Conservation (phyloP, 2,329 filamentous ascomycete genomes). For the Phyllosticta citrichinensis region DNA sequence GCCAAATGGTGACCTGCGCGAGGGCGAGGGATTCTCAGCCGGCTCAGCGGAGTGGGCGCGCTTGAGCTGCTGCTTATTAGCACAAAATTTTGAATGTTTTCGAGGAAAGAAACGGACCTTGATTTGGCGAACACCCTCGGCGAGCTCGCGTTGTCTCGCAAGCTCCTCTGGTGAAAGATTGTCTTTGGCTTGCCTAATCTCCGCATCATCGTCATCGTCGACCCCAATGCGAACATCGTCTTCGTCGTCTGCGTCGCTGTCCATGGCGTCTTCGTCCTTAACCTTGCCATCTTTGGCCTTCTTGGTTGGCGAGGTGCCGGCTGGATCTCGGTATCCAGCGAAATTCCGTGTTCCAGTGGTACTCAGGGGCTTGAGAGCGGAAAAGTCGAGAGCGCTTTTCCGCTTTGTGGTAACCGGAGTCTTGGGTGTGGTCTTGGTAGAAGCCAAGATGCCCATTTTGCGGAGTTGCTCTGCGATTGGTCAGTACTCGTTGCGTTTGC, state of each 20-base stretch:
- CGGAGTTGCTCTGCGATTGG: slow-evolving; percentile 66
- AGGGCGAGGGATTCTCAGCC: slow-evolving; percentile 32
- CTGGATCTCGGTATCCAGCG: slow-evolving; percentile 70
- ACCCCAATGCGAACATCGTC: slow-evolving; percentile 50
- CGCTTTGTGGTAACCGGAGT: slow-evolving; percentile 59
- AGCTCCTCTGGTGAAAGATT: slow-evolving; percentile 59
- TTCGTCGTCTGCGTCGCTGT: slow-evolving; percentile 67
- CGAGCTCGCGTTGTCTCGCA: slow-evolving; percentile 61
- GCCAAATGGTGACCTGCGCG: background rate
- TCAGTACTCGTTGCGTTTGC: background rate
- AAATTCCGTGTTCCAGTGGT: slow-evolving; percentile 83
- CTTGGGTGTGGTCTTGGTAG: slow-evolving; percentile 52
- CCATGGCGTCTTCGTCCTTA: slow-evolving; percentile 52
- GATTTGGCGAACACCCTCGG: slow-evolving; percentile 73
- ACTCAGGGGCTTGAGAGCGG: slow-evolving; percentile 73
- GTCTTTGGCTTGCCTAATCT: slow-evolving; percentile 49
- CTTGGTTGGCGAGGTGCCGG: slow-evolving; percentile 37
- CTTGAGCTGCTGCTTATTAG: slow-evolving; percentile 53
- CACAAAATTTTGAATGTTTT: background rate
- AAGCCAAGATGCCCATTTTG: slow-evolving; percentile 83
- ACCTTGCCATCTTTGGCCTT: slow-evolving; percentile 45
- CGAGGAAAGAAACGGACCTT: slow-evolving; percentile 44
- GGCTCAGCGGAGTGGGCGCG: slow-evolving; percentile 68
- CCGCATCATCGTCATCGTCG: slow-evolving; percentile 46
- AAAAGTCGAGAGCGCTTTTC: slow-evolving; percentile 78